Percentiles rank a stretch among this genome's conserved stretches.
Evolutionary conservation across 1,284 basidiomycete species (phyloP).

Genomic region (Malassezia furfur): DNA sequence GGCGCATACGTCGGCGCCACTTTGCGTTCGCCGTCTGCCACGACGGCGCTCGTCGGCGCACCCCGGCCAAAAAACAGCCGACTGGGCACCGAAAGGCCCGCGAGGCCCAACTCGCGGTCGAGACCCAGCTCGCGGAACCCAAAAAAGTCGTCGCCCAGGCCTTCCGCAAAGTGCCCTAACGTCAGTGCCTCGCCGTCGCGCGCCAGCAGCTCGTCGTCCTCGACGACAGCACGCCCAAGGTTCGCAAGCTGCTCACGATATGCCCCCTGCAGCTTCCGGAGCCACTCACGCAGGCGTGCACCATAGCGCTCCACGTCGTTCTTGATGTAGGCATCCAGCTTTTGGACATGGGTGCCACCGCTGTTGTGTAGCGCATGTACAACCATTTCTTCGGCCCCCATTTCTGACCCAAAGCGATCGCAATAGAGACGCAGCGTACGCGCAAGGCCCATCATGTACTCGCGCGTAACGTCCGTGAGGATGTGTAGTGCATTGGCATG

Average conservation of each 20-base stretch:
- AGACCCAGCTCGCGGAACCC: slow-evolving; percentile 80
- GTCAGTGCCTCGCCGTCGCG: slow-evolving; percentile 63
- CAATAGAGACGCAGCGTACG: slow-evolving; percentile 68
- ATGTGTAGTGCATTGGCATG: slow-evolving; percentile 60
- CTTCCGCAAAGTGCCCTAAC: slow-evolving; percentile 74
- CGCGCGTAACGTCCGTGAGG: slow-evolving; percentile 65
- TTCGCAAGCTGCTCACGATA: slow-evolving; percentile 64
- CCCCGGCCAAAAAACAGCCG: slow-evolving; percentile 64
- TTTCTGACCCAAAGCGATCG: slow-evolving; percentile 68
- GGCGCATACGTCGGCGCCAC: slow-evolving; percentile 57
- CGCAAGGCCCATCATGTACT: slow-evolving; percentile 77
- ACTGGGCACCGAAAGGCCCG: slow-evolving; percentile 67
- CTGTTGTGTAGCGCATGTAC: slow-evolving; percentile 80
- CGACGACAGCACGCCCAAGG: slow-evolving; percentile 47
- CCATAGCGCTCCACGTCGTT: slow-evolving; percentile 82
- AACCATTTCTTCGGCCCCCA: slow-evolving; percentile 85
- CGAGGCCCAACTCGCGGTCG: slow-evolving; percentile 73
- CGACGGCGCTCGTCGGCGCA: background rate
- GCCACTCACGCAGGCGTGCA: slow-evolving; percentile 63
- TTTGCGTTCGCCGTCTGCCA: slow-evolving; percentile 1
- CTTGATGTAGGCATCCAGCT: slow-evolving; percentile 74
- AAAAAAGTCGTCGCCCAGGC: slow-evolving; percentile 84
- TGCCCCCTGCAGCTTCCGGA: slow-evolving; percentile 71
- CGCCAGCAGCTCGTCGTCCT: slow-evolving; percentile 68
- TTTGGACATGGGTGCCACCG: slow-evolving; percentile 63